Evolutionary conservation across 345 rosid genomes (phyloP).

Genomic region (Gossypium arboreum): DNA sequence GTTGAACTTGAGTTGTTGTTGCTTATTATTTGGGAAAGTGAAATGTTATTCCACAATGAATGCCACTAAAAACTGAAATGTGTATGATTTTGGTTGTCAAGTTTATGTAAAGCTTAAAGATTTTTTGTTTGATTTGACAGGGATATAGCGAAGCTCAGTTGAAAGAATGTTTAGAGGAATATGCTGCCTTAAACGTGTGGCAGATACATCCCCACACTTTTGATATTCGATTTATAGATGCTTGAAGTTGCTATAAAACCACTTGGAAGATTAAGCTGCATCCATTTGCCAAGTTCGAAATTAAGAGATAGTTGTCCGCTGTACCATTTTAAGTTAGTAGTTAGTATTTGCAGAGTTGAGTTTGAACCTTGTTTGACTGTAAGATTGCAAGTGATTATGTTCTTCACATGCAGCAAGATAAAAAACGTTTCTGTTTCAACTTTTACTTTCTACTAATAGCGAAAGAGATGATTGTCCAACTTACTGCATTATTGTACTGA

Average conservation of each 20-base stretch:
- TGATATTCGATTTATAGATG: constrained; percentile 82
- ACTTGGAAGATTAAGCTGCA: neutral
- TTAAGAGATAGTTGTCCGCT: neutral
- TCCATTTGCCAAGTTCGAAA: neutral
- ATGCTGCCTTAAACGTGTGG: constrained; percentile 94
- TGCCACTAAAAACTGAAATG: constrained; percentile 1
- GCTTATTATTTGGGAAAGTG: neutral
- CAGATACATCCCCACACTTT: constrained; percentile 90
- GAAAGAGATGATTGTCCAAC: neutral
- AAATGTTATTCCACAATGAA: constrained; percentile 1
- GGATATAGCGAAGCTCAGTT: constrained; percentile 98
- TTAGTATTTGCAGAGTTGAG: constrained; percentile 10
- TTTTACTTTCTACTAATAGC: neutral
- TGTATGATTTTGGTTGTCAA: neutral
- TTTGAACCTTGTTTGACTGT: neutral
- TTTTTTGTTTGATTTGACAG: constrained; percentile 38
- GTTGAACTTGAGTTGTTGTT: constrained; percentile 1
- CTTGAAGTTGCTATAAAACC: constrained; percentile 30
- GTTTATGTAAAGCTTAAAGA: neutral
- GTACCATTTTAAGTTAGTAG: neutral
- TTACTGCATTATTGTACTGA: neutral
- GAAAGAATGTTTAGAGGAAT: constrained; percentile 97
- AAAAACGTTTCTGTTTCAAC: neutral
- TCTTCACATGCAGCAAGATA: neutral
- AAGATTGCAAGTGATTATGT: neutral